Base-by-base conservation (phyloP, 75 land plant genomes). In the Picea sitchensis region DNA sequence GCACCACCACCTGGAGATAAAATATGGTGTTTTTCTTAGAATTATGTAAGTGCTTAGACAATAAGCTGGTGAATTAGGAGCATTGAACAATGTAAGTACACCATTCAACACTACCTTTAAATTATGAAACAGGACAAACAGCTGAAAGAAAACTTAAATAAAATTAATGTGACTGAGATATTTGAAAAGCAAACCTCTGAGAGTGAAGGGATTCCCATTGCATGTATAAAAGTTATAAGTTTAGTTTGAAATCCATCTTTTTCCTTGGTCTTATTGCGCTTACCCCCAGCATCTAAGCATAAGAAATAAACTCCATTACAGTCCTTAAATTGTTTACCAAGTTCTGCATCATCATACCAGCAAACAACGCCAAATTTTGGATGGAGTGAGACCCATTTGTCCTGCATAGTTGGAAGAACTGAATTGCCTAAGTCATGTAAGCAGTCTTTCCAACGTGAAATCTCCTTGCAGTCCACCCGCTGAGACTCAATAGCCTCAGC, bases 301-400 rank as follows among this genome's bases (percentile, higher is more conserved):
- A 92, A 26, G 76, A 88, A 90, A 65, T 90, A 75, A 15, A 92
- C 72, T 26, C 79, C 76, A n/a, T 69, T 78, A 38, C 71, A 72
- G 77, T 87, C 81, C 72, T 80, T 81, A 62, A 94, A 96, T 81
- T 90, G 87, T 76, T 83, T 65, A 58, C 82, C 80, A 76, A 96
- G 83, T 9, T 81, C 80, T 58, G 84, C 83, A 82, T 96, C 94
- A 87, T 94, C 95, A 80, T 85, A 89, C 90, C 96, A 95, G 79
- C 98, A 96, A 12, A 89, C 68, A 20, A 92, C 65, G 5, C 96
- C 96, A 83, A 68, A 80, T 0, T 88, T 80, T 23, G 88, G 73
- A 65, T 91, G 89, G 4, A 94, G 82, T 14, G 96, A 92, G 75
- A 92, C 96, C 98, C 98, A 96, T 65, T 88, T 86, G 81, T 92